phyloP scores from a whole-genome alignment of 495 filamentous ascomycete species.

The Penicillium crystallinum region DNA sequence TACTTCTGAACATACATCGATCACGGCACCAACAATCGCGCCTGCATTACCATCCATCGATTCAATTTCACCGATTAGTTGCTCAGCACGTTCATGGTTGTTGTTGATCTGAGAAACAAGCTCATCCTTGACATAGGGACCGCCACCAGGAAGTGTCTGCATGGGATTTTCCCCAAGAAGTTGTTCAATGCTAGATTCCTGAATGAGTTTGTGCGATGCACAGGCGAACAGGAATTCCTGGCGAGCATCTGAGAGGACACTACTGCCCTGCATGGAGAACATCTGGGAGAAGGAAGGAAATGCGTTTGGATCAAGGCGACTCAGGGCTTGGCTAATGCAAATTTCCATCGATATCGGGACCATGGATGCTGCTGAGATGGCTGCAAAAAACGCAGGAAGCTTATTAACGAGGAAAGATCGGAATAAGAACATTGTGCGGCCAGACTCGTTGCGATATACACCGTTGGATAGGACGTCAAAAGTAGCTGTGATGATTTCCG shows the following conservation, averaged over 20 bases:
- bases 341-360: conserved; percentile 63
- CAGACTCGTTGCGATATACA: conserved; percentile 70
- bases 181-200: conserved; percentile 68
- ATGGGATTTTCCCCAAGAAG: conserved; percentile 84
- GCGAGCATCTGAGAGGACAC: conserved; percentile 73
- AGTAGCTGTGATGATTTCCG: conserved; percentile 77
- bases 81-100: conserved; percentile 66
- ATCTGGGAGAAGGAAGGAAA: conserved; percentile 77
- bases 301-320: conserved; percentile 67
- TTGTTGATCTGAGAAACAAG: conserved; percentile 68
- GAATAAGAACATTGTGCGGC: conserved; percentile 67
- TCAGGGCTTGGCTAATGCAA: conserved; percentile 75
- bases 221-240: conserved; percentile 93
- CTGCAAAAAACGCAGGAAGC: conserved; percentile 69
- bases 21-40: conserved; percentile 75
- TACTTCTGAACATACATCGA: conserved; percentile 52
- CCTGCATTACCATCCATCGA: conserved; percentile 94
- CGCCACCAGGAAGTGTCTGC: conserved; percentile 68
- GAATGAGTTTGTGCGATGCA: conserved; percentile 75
- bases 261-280: conserved; percentile 71
- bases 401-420: conserved; percentile 94
- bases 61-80: conserved; percentile 73
- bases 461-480: conserved; percentile 88
- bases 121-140: conserved; percentile 69
- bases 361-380: conserved; percentile 56